Evolutionary conservation across 352 stramenopile species (phyloP).

Genomic region (Phytophthora fragariaefolia): DNA sequence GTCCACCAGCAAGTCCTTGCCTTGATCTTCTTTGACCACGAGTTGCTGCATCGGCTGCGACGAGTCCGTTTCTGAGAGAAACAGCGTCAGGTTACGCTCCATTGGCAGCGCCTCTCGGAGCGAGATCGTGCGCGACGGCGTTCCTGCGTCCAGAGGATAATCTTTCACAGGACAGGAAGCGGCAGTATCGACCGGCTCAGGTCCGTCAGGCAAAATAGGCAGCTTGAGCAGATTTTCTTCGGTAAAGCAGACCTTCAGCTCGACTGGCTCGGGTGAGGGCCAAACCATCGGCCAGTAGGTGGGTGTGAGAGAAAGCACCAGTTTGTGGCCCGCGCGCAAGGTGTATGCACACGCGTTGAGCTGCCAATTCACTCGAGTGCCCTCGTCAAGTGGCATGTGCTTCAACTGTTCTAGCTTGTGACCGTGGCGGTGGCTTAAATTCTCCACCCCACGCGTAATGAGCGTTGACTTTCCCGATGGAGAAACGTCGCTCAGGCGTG

Average conservation of each 20-base stretch:
- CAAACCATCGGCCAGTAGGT: constrained; percentile 64
- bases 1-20: constrained; percentile 54
- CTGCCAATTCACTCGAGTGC: constrained; percentile 36
- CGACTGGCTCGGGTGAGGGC: constrained; percentile 49
- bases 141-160: constrained; percentile 43
- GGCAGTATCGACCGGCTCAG: neutral
- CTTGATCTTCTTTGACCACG: constrained; percentile 49
- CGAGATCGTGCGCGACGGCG: constrained; percentile 39
- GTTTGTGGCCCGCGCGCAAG: constrained; percentile 34
- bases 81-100: constrained; percentile 38
- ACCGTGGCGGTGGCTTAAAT: constrained; percentile 50
- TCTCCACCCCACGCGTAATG: constrained; percentile 52
- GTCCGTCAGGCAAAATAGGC: constrained; percentile 29
- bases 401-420: constrained; percentile 41
- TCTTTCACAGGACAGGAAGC: constrained; percentile 36
- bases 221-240: constrained; percentile 43
- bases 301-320: constrained; percentile 47
- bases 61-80: constrained; percentile 47
- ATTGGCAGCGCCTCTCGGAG: constrained; percentile 42
- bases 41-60: constrained; percentile 39
- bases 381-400: constrained; percentile 41
- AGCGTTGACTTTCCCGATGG: constrained; percentile 50
- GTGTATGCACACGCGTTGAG: constrained; percentile 59
- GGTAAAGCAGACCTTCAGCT: constrained; percentile 40
- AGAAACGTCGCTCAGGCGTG: constrained; percentile 51